Evolutionary conservation across 2,329 filamentous ascomycete genomes (phyloP), one percentile per base, ranked within the genome.

Genomic region (Fusarium penzigii): DNA sequence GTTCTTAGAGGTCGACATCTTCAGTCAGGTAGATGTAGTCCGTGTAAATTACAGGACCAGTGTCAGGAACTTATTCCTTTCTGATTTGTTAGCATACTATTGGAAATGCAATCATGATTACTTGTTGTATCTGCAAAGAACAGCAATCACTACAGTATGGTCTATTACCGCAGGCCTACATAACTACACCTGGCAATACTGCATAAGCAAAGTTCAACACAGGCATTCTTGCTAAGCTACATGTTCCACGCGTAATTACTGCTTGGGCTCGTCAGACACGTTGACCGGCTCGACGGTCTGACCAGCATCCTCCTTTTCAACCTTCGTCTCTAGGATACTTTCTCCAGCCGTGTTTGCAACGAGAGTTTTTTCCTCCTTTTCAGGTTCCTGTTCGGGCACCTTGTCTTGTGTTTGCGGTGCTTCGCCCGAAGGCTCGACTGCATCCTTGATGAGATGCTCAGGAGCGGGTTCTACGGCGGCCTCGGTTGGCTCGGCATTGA

Each of bases 311-410:
- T 67, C 66, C 58, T 72, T 69, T 47, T 71, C 61, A 12, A 78
- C 55, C 20, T 66, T 65, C 3, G 72, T 70, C 52, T 73, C 68
- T 10, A 76, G 57, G n/a, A 78, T 65, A 32, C 71, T 70, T 63
- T 78, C 76, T 3, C 76, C 76, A 7, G 75, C 76, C 46, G 66
- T 72, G 55, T 78, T 76, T 11, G 70, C 64, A 20, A 66, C 73
- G 16, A 76, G 63, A 1, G 72, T 72, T 64, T 76, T 72, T 39
- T 70, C 62, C 17, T 62, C 49, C 16, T 48, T 45, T 11, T 42
- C 29, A 6, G 44, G 39, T 17, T 51, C 57, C 41, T 49, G 2
- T 29, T 43, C 41, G 29, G 41, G 17, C 13, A 36, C 32, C 25
- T 43, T 41, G 39, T 17, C 39, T 17, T 17, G 11, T n/a, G 16